These are phyloP conservation scores for Phytopythium vexans DNA, from an alignment of 352 stramenopile species.

Conservation along the genomic window DNA sequence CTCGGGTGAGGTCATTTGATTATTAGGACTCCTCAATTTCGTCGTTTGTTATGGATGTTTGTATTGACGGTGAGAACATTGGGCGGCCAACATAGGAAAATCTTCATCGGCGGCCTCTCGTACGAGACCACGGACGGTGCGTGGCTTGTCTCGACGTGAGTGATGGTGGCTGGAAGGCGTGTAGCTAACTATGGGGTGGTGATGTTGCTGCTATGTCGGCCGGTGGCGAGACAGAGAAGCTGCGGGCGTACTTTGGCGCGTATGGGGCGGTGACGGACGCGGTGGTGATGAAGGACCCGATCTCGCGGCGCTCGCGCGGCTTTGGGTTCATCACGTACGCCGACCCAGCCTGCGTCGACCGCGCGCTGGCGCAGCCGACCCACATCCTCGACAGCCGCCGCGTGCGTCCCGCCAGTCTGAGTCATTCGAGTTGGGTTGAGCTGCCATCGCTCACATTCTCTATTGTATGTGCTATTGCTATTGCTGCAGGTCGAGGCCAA, in stretches of 20 bases:
- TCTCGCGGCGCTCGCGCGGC: slow-evolving; percentile 86
- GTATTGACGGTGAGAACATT: too few relatives aligned
- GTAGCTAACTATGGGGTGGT: slow-evolving; percentile 13
- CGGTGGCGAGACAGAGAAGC: slow-evolving; percentile 59
- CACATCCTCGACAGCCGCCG: slow-evolving; percentile 89
- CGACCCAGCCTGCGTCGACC: slow-evolving; percentile 84
- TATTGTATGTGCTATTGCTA: slow-evolving; percentile 17
- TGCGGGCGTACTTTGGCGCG: slow-evolving; percentile 87
- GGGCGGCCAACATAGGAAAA: slow-evolving; percentile 86
- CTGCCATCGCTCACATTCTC: neutral
- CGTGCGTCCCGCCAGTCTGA: slow-evolving; percentile 32
- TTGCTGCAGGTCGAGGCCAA: slow-evolving; percentile 86
- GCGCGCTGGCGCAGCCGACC: slow-evolving; percentile 85
- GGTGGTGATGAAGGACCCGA: slow-evolving; percentile 93
- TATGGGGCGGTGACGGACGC: slow-evolving; percentile 89
- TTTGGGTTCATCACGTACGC: slow-evolving; percentile 95
- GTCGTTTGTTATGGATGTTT: slow-evolving; percentile 7
- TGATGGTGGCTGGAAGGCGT: neutral
- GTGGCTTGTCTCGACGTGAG: neutral
- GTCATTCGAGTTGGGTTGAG: neutral
- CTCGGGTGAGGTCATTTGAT: slow-evolving; percentile 25
- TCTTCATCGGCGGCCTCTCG: slow-evolving; percentile 89
- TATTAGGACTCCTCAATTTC: neutral
- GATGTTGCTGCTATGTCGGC: slow-evolving; percentile 1
- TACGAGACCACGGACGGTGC: slow-evolving; percentile 89